Evolutionary conservation across 2,329 filamentous ascomycete species (phyloP).

Genomic region (Rachicladosporium sp.): DNA sequence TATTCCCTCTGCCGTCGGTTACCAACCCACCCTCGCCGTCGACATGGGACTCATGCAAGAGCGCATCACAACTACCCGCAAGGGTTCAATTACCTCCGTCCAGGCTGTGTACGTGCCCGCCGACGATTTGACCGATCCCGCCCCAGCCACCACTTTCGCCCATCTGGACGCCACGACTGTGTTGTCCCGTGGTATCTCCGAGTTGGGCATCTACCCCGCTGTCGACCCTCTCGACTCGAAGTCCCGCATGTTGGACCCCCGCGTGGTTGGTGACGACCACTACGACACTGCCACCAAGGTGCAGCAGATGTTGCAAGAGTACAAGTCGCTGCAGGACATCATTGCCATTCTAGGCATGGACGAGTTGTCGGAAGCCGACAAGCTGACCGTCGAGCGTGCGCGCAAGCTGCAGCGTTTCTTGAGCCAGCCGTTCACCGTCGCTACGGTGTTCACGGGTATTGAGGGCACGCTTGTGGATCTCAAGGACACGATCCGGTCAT

Average conservation of each 20-base stretch:
- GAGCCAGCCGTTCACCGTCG: conserved; percentile 94
- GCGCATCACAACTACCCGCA: conserved; percentile 98
- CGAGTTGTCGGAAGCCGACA: conserved; percentile 96
- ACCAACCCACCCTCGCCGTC: conserved; percentile 95
- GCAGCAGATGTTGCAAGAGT: conserved; percentile 99
- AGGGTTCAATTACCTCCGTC: conserved; percentile 99
- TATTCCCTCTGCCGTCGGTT: conserved; percentile 99
- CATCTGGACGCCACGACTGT: conserved; percentile 99
- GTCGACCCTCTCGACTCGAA: conserved; percentile 99
- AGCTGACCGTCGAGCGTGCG: conserved; percentile 99
- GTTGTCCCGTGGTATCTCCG: conserved; percentile 99
- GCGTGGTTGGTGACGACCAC: conserved; percentile 96
- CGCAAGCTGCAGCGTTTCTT: conserved; percentile 99
- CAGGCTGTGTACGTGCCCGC: conserved; percentile 99
- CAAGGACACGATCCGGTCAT: conserved; percentile 94
- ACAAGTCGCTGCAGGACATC: conserved; percentile 99
- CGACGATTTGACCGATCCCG: conserved; percentile 99
- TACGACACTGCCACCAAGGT: conserved; percentile 90
- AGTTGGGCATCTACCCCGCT: conserved; percentile 99
- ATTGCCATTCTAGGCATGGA: conserved; percentile 99
- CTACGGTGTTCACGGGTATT: conserved; percentile 79
- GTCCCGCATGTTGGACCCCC: conserved; percentile 98
- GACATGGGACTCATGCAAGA: conserved; percentile 99
- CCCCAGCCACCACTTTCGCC: conserved; percentile 97
- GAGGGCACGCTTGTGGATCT: conserved; percentile 95